Conservation (phyloP, 2,329 filamentous ascomycete species). For the Calonectria pseudoturangicola region DNA sequence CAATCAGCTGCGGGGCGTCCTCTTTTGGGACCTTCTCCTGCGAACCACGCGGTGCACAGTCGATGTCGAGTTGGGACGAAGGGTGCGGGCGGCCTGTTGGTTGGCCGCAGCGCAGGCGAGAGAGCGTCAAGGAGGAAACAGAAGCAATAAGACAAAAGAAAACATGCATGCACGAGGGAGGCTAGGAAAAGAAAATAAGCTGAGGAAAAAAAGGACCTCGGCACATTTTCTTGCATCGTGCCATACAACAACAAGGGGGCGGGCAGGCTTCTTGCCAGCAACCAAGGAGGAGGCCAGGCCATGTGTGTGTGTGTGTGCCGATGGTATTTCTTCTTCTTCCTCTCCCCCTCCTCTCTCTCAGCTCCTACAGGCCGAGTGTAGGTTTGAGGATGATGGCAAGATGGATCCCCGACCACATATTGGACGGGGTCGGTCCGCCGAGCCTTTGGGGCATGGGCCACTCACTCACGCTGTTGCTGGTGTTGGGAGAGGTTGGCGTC, state of each 20-base stretch:
- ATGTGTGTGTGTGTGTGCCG: background rate
- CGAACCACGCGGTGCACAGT: conserved; percentile 30
- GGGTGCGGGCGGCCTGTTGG: conserved; percentile 26
- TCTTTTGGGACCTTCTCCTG: conserved; percentile 15
- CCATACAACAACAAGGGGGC: conserved; percentile 4
- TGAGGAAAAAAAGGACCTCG: conserved; percentile 31
- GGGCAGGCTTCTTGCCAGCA: conserved; percentile 39
- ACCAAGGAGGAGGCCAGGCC: conserved; percentile 2
- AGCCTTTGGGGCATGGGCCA: conserved; percentile 25
- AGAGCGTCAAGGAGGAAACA: background rate
- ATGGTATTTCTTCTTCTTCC: conserved; percentile 6
- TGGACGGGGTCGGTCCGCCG: conserved; percentile 22
- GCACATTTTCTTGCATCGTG: background rate
- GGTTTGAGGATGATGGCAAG: conserved; percentile 22
- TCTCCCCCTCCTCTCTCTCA: background rate
- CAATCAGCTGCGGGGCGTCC: conserved; percentile 21
- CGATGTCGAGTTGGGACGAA: conserved; percentile 27
- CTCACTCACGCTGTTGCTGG: conserved; percentile 1
- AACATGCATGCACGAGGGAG: conserved; percentile 11
- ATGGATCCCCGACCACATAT: conserved; percentile 18
- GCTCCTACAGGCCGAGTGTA: background rate
- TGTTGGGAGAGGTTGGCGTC: conserved; percentile 28
- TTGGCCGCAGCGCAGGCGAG: conserved; percentile 13
- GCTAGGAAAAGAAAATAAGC: conserved; percentile 33
- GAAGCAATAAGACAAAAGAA: conserved; percentile 15